These are phyloP conservation scores for Trichophyton schoenleinii DNA, from an alignment of 2,329 filamentous ascomycete species.

Conservation along the genomic window DNA sequence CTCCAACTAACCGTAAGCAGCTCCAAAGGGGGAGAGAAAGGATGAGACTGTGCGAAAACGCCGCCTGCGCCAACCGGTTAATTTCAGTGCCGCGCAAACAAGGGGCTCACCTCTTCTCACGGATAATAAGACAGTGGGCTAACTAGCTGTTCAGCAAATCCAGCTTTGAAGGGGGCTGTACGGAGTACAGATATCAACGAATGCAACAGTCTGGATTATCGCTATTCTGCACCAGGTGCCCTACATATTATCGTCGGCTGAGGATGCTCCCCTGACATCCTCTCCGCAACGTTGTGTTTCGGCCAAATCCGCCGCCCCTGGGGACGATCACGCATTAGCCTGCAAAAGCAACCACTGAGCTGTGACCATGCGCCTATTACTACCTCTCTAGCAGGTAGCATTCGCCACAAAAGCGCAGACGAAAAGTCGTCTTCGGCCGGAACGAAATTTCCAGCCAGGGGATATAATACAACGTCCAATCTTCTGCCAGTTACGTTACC, in stretches of 20 bases:
- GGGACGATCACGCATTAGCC: neutral
- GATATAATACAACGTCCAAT: neutral
- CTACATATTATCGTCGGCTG: neutral
- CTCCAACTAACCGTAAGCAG: neutral
- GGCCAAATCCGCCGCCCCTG: neutral
- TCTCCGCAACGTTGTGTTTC: neutral
- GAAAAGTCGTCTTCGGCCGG: neutral
- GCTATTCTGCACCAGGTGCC: neutral
- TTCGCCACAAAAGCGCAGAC: neutral
- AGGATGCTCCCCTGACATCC: neutral
- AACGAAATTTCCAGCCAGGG: neutral
- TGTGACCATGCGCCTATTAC: neutral
- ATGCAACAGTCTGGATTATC: neutral
- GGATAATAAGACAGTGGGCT: neutral
- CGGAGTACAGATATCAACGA: neutral
- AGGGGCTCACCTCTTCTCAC: neutral
- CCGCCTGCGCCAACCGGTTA: neutral
- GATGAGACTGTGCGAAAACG: neutral
- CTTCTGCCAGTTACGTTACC: neutral
- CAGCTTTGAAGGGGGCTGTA: neutral
- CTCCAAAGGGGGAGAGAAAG: neutral
- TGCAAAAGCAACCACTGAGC: neutral
- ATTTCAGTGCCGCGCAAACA: neutral
- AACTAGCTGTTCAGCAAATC: neutral
- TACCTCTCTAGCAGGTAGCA: neutral